A percentile compares a stretch with the other conserved stretches of the same genome.
Conservation (phyloP, 2,329 filamentous ascomycete genomes). For the Tolypocladium pustulatum region DNA sequence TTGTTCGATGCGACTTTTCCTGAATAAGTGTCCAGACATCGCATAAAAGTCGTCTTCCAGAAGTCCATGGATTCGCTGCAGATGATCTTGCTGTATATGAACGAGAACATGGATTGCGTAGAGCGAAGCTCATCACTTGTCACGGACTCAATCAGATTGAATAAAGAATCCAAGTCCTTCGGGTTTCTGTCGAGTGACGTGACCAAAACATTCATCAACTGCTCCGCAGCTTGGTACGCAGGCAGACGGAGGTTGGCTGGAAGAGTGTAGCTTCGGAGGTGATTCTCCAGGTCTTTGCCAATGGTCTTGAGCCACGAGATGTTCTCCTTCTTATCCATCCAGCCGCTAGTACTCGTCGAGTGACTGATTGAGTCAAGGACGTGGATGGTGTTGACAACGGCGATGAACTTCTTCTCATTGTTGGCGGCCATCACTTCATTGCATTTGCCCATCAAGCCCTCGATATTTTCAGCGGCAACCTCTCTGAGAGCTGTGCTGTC, state of each 20-base stretch:
- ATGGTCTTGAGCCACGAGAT: constrained; percentile 51
- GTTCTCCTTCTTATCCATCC: constrained; percentile 59
- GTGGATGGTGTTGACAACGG: constrained; percentile 80
- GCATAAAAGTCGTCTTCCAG: constrained; percentile 70
- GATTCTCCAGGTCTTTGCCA: constrained; percentile 69
- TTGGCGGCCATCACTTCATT: constrained; percentile 53
- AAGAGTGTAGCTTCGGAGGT: constrained; percentile 60
- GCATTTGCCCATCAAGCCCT: constrained; percentile 58
- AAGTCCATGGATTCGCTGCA: constrained; percentile 76
- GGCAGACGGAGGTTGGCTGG: constrained; percentile 66
- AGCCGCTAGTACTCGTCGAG: constrained; percentile 52
- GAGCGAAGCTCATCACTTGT: constrained; percentile 74
- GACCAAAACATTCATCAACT: constrained; percentile 76
- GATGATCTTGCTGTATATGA: constrained; percentile 79
- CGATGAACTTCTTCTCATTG: constrained; percentile 56
- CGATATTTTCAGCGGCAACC: constrained; percentile 61
- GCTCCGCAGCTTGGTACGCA: constrained; percentile 80
- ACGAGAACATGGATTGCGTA: constrained; percentile 65
- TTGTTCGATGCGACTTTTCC: constrained; percentile 70
- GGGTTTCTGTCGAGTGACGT: constrained; percentile 66
- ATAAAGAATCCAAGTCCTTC: constrained; percentile 71
- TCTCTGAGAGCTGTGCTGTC: constrained; percentile 67
- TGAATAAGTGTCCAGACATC: constrained; percentile 80
- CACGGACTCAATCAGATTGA: constrained; percentile 72
- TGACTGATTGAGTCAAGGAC: constrained; percentile 69